Percentiles rank a stretch among this genome's conserved stretches.
Conservation (phyloP, 805 yeast species). For the Yarrowia deformans region DNA sequence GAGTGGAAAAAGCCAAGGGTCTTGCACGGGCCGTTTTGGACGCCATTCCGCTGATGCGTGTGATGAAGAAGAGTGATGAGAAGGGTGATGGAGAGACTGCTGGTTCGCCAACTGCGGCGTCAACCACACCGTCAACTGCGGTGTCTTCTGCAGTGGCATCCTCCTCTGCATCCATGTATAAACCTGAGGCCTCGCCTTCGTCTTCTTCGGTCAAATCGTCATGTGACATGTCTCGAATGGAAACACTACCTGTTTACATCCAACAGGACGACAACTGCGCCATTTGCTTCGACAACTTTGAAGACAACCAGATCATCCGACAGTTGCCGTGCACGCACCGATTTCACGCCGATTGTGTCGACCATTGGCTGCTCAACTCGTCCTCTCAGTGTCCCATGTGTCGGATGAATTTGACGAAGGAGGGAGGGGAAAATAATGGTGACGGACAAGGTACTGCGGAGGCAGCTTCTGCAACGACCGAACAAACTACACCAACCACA, state of each 20-base stretch:
- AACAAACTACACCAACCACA: background rate
- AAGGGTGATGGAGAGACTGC: too few relatives aligned
- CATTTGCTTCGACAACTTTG: constrained; percentile 33
- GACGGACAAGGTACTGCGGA: too few relatives aligned
- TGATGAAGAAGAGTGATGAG: background rate
- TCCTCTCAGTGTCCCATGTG: constrained; percentile 36
- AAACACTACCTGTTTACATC: constrained; percentile 22
- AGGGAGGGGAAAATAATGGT: too few relatives aligned
- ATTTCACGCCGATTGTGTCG: constrained; percentile 31
- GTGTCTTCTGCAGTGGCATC: too few relatives aligned
- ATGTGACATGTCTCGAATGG: constrained; percentile 20
- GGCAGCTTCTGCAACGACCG: too few relatives aligned
- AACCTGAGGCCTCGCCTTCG: background rate
- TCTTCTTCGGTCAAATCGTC: background rate
- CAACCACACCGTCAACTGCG: too few relatives aligned
- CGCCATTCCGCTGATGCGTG: constrained; percentile 49
- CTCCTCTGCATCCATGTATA: too few relatives aligned
- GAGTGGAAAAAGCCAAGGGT: constrained; percentile 46
- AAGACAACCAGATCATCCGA: constrained; percentile 20
- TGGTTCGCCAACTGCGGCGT: too few relatives aligned
- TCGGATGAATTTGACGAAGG: constrained; percentile 8
- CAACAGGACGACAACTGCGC: constrained; percentile 32
- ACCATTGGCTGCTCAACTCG: constrained; percentile 28
- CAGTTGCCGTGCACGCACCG: constrained; percentile 26
- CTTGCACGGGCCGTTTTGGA: constrained; percentile 52